Percentiles rank a stretch among this genome's conserved stretches.
Evolutionary conservation across 306 rosid genomes (phyloP).

Genomic region (Corylus avellana): DNA sequence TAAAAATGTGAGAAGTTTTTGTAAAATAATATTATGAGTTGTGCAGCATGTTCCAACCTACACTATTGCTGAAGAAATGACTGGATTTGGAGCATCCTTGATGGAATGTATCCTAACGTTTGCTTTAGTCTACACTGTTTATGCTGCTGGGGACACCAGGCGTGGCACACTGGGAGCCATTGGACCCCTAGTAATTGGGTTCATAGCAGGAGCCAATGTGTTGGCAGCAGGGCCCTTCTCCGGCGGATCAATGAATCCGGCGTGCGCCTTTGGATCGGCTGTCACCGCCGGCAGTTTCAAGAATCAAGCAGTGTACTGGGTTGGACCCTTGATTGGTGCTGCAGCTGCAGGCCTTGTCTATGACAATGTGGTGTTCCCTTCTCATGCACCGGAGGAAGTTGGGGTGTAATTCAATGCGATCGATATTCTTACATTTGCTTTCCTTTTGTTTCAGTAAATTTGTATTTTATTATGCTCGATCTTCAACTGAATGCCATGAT

Average conservation of each 20-base stretch:
- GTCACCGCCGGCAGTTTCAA: constrained; percentile 64
- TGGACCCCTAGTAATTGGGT: constrained; percentile 67
- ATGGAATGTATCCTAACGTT: constrained; percentile 78
- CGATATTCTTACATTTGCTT: neutral
- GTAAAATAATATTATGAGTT: neutral
- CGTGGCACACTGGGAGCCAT: constrained; percentile 49
- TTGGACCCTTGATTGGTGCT: constrained; percentile 88
- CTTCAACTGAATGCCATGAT: neutral
- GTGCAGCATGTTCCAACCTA: constrained; percentile 68
- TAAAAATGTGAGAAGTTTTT: too few species aligned
- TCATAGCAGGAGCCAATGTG: constrained; percentile 63
- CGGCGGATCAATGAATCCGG: constrained; percentile 89
- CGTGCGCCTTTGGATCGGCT: constrained; percentile 83
- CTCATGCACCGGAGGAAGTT: constrained; percentile 32
- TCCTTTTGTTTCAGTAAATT: neutral
- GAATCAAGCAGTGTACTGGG: constrained; percentile 94
- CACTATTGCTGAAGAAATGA: constrained; percentile 72
- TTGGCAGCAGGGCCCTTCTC: constrained; percentile 83
- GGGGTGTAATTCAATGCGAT: constrained; percentile 28
- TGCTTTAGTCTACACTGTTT: constrained; percentile 69
- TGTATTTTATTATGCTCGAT: neutral
- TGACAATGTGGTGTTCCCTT: constrained; percentile 59
- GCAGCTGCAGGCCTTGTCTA: constrained; percentile 70
- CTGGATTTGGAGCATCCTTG: constrained; percentile 89
- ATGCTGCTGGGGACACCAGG: constrained; percentile 63